phyloP scores from a whole-genome alignment of 768 basidiomycete species.

The Russula earlei region DNA sequence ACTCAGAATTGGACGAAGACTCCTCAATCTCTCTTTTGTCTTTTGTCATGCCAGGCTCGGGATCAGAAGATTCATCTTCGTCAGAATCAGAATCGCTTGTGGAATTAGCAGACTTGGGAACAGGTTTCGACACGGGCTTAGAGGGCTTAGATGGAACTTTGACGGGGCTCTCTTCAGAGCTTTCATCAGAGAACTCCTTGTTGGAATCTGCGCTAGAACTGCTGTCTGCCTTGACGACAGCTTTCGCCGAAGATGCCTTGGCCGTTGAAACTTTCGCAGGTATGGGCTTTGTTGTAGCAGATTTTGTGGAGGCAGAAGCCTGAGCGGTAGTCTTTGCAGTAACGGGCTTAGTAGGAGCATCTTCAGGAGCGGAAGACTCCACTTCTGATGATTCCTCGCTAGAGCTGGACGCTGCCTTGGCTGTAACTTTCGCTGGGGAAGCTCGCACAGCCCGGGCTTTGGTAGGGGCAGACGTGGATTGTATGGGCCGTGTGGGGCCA shows the following conservation, averaged over 20 bases:
- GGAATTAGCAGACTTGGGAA: conserved; percentile 16
- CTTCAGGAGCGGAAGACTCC: background rate
- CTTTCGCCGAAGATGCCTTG: too few relatives aligned
- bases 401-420: conserved; percentile 3
- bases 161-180: too few relatives aligned
- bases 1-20: conserved; percentile 24
- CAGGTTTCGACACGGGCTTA: background rate
- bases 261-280: background rate
- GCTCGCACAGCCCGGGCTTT: conserved; percentile 27
- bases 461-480: conserved; percentile 18
- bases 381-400: conserved; percentile 12
- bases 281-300: background rate
- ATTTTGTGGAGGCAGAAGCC: background rate
- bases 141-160: too few relatives aligned
- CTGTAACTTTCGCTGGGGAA: conserved; percentile 17
- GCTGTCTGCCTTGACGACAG: too few relatives aligned
- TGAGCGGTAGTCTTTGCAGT: background rate
- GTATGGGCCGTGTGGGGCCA: background rate
- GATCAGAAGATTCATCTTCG: conserved; percentile 25
- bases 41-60: conserved; percentile 24
- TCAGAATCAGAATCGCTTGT: conserved; percentile 18
- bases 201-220: too few relatives aligned
- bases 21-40: conserved; percentile 24
- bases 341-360: conserved; percentile 6
- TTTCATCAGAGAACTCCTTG: too few relatives aligned